phyloP scores from a whole-genome alignment of 2,329 filamentous ascomycete genomes.

The Plenodomus lindquistii region DNA sequence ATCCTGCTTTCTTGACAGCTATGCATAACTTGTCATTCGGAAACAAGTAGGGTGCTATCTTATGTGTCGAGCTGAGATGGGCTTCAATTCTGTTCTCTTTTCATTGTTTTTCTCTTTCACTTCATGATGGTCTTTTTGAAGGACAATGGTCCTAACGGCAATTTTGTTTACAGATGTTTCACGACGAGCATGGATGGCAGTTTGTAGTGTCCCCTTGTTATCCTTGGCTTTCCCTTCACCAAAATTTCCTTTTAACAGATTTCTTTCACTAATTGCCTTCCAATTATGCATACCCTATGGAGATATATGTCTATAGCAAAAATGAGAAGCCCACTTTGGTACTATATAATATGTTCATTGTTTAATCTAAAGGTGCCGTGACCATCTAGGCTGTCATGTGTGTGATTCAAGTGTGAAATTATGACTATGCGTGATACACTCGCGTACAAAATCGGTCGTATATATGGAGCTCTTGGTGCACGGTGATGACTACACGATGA shows the following conservation, averaged over 20 bases:
- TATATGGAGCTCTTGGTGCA: neutral
- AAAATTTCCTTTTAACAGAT: neutral
- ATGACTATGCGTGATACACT: neutral
- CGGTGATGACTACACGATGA: neutral
- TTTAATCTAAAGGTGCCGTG: too few species aligned
- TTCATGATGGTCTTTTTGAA: neutral
- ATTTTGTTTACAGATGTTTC: too few species aligned
- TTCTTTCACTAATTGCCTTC: neutral
- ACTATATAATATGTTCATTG: conserved; percentile 1
- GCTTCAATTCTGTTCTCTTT: neutral
- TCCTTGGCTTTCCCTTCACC: neutral
- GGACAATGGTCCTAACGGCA: neutral
- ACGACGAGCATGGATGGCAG: neutral
- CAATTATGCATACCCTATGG: conserved; percentile 9
- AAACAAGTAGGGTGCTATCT: neutral
- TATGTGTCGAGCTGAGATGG: neutral
- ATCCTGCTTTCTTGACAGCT: conserved; percentile 17
- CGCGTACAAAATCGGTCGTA: neutral
- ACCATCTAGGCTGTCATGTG: too few species aligned
- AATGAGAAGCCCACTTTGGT: conserved; percentile 16
- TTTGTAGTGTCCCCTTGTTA: neutral
- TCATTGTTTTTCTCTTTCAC: neutral
- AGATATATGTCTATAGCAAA: conserved; percentile 13
- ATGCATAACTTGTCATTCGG: conserved; percentile 33
- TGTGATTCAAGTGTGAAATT: neutral